Evolutionary conservation across 2,329 filamentous ascomycete species (phyloP).

Genomic region (Fusarium compactum): DNA sequence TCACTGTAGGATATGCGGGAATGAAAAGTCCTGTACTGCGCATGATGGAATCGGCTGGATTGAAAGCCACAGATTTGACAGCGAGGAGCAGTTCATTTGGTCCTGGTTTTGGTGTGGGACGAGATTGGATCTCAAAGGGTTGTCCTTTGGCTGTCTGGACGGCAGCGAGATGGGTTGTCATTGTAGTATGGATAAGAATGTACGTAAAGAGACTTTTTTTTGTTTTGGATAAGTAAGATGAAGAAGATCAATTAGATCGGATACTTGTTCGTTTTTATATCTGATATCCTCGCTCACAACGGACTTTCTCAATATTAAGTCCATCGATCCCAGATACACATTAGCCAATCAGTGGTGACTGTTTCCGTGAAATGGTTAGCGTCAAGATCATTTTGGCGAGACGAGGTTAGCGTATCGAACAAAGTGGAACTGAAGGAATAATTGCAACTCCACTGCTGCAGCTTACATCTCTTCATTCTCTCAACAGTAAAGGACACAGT

Average conservation of each 20-base stretch:
- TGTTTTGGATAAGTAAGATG: accelerated
- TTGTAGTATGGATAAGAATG: constrained; percentile 10
- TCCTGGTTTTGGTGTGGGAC: constrained; percentile 59
- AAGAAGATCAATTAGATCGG: accelerated
- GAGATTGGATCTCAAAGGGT: constrained; percentile 53
- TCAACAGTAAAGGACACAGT: not conserved
- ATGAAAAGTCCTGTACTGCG: constrained; percentile 59
- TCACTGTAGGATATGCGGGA: constrained; percentile 55
- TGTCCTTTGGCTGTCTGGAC: constrained; percentile 51
- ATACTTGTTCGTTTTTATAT: constrained; percentile 5
- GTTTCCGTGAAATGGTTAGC: constrained; percentile 47
- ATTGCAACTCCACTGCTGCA: not conserved
- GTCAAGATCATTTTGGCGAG: constrained; percentile 17
- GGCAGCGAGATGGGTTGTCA: constrained; percentile 58
- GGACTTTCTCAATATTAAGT: not conserved
- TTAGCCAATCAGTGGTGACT: constrained; percentile 47
- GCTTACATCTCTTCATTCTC: not conserved
- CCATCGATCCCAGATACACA: not conserved
- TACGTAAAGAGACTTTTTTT: not conserved
- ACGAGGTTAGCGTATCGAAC: constrained; percentile 31
- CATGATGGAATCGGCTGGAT: constrained; percentile 59
- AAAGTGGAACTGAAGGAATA: not conserved
- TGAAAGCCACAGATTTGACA: constrained; percentile 62
- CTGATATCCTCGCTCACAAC: accelerated
- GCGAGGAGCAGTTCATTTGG: constrained; percentile 60